These are phyloP conservation scores for Anisodus acutangulus DNA, from an alignment of 257 asterid species.

Conservation along the genomic window DNA sequence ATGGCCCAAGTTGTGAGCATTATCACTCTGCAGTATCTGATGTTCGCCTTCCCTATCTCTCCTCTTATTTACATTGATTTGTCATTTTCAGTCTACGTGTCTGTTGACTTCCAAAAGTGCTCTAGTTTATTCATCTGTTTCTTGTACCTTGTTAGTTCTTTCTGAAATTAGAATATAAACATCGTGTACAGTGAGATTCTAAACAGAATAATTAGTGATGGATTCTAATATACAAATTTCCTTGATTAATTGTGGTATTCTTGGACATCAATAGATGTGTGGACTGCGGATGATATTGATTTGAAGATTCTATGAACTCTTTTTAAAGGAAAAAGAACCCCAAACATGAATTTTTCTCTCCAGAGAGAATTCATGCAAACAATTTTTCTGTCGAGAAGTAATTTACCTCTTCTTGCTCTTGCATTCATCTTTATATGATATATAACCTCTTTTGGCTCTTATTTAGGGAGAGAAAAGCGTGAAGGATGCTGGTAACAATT, in stretches of 20 bases:
- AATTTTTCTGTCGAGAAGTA: background rate
- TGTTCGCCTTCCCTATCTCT: background rate
- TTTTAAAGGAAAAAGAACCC: background rate
- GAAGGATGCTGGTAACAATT: conserved; percentile 40
- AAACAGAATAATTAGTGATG: background rate
- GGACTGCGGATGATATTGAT: background rate
- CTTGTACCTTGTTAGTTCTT: conserved; percentile 1
- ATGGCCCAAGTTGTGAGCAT: background rate
- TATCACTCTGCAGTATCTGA: background rate
- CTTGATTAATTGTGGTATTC: background rate
- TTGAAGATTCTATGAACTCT: background rate
- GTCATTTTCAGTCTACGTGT: background rate
- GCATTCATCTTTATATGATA: background rate
- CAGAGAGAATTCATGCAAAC: background rate
- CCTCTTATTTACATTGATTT: background rate
- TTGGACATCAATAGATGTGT: background rate
- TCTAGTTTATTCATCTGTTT: background rate
- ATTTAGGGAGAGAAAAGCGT: conserved; percentile 46
- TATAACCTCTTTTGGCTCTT: conserved; percentile 25
- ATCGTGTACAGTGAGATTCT: background rate
- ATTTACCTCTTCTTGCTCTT: background rate
- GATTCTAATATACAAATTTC: background rate
- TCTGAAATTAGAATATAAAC: background rate
- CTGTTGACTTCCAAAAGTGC: background rate
- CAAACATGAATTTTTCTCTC: background rate